Evolutionary conservation across 305 asterid genomes (phyloP), one percentile per base, ranked within the genome.

Genomic region (Vinca major): DNA sequence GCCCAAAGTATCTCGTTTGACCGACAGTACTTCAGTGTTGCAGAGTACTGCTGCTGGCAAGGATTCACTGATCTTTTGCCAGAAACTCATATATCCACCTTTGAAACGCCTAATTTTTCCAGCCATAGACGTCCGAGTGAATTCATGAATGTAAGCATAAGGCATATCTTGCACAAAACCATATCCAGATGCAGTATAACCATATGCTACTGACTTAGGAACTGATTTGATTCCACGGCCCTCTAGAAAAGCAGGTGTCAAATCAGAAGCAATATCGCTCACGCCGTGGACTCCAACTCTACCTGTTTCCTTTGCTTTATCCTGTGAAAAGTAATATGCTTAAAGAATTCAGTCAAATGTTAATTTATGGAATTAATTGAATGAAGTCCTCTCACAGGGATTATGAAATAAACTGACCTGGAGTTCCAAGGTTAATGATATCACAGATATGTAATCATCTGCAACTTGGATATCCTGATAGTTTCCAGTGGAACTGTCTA

Each of bases 131-230:
- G 95, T 88, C 72, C 95, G 79, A 6, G 84, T 86, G 80, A 90
- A 90, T 69, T 90, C 97, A 41, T 90, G 94, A 54, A 88, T 67
- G 75, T 90, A 90, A 0, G 94, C 89, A 60, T 88, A 90, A 43
- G 95, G 83, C 91, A 90, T 88, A 76, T 90, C 97, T 74, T 86
- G 90, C 45, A 84, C 86, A 62, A 85, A 90, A 36, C 97, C 94
- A 66, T 86, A 90, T 62, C 97, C 97, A 7, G 93, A 90, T 75
- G 97, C 97, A 17, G 95, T 88, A 66, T 83, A 90, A 37, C 97
- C 97, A 47, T 88, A 88, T 16, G 84, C 86, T 37, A 90, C 95
- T n/a, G 97, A 86, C 75, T 82, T 82, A 2, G 97, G 94, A 45
- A 90, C 75, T 1, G 86, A 78, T 68, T 81, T 80, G 47, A 90